Conservation (phyloP, 2,329 filamentous ascomycete species). For the Dactylellina cionopaga region DNA sequence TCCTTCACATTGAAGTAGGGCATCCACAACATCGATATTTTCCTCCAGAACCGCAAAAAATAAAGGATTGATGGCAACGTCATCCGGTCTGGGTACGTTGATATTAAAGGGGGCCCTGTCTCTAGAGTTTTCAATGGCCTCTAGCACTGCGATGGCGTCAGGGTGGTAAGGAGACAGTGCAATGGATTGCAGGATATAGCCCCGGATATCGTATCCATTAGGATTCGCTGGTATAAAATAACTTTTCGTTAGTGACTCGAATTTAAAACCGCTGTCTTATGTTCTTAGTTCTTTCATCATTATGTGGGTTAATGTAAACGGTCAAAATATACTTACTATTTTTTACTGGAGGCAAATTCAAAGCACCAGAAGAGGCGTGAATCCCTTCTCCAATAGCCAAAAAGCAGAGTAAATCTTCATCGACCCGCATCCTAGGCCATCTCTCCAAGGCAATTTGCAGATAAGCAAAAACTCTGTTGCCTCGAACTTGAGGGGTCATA, state of each 20-base stretch:
- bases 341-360: not conserved
- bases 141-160: not conserved
- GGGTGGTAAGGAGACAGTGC: not conserved
- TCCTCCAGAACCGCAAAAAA: not conserved
- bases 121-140: not conserved
- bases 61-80: not conserved
- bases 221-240: not conserved
- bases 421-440: not conserved
- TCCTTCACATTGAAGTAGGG: not conserved
- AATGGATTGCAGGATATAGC: not conserved
- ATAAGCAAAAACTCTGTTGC: not conserved
- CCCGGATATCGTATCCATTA: not conserved
- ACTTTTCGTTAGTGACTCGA: not conserved
- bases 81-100: not conserved
- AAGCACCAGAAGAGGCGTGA: not conserved
- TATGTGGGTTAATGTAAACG: not conserved
- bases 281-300: not conserved
- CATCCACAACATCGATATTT: not conserved
- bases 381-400: not conserved
- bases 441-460: not conserved
- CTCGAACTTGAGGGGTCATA: not conserved
- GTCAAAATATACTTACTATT: not conserved
- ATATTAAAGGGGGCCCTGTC: not conserved
- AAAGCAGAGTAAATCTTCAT: not conserved
- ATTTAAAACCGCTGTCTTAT: not conserved